Percentiles rank a stretch among this genome's conserved stretches.
phyloP scores from a whole-genome alignment of 2,329 filamentous ascomycete genomes.

The Hypomyces rosellus region DNA sequence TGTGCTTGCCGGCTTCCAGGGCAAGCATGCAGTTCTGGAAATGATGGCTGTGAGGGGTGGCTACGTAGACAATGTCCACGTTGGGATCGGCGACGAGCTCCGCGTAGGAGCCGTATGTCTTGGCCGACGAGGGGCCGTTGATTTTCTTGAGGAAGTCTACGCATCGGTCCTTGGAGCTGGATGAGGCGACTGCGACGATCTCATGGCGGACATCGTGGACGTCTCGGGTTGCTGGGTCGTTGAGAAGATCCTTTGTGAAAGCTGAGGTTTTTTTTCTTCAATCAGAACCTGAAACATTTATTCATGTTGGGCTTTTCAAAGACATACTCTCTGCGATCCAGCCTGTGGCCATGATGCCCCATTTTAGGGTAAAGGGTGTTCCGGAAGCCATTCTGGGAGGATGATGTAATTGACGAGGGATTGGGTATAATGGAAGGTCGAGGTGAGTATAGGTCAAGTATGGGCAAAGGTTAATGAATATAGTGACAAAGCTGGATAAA shows the following conservation, averaged over 20 bases:
- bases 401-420: too few species aligned
- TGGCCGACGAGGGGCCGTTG: constrained; percentile 60
- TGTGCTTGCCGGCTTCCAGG: constrained; percentile 76
- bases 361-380: constrained; percentile 42
- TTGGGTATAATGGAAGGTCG: too few species aligned
- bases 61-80: constrained; percentile 82
- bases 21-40: constrained; percentile 87
- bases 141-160: constrained; percentile 66
- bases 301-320: too few species aligned
- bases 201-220: constrained; percentile 70
- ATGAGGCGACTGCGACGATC: constrained; percentile 74
- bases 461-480: too few species aligned
- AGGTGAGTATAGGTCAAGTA: too few species aligned
- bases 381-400: too few species aligned
- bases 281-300: too few species aligned
- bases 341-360: constrained; percentile 57
- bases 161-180: constrained; percentile 63
- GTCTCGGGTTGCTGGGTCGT: constrained; percentile 62
- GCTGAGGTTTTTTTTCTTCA: constrained; percentile 25
- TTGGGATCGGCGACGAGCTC: constrained; percentile 73
- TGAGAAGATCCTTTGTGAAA: constrained; percentile 73
- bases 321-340: constrained; percentile 52
- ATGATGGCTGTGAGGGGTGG: constrained; percentile 87
- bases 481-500: too few species aligned
- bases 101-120: constrained; percentile 73